Evolutionary conservation across 2,329 filamentous ascomycete genomes (phyloP), one percentile per base, ranked within the genome.

Genomic region (Sarocladium strictum): DNA sequence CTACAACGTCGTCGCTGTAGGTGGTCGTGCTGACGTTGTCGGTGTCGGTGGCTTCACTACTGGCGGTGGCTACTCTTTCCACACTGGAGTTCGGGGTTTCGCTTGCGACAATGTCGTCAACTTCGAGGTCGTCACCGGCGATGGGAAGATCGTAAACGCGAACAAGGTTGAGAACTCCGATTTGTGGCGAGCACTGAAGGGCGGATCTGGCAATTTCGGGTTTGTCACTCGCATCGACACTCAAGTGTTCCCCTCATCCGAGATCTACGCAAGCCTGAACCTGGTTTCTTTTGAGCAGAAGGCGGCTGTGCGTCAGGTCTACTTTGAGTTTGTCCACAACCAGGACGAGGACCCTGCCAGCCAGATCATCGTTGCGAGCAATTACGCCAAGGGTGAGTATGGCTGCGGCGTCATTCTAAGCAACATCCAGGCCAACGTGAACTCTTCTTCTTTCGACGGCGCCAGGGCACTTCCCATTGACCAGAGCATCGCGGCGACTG

Each of bases 141-240:
- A 62, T 23, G 78, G 78, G 1, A 55, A 65, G 15, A 60, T 74
- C 24, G 58, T 78, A 1, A 70, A 64, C 2, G 76, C 75, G 2
- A 72, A 67, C 11, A 65, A 65, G 2, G 64, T 65, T 2, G 58
- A 74, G 29, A 73, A 81, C 55, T 53, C 67, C 0, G 78, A 81
- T 52, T 68, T 83, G 1, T 82, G 76, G 65, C 82, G 77, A 76
- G 79, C 78, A 3, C 66, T 81, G 1, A 68, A 70, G 49, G 77
- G 77, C 17, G 56, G 54, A 21, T 77, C 79, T 1, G 76, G 78
- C 1, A 80, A 73, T 24, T 82, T 78, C 58, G 79, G 73, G 3
- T 67, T 82, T 2, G 75, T 81, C 9, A 66, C 72, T 19, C 76
- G 74, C 12, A 70, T 81, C 63, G 67, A 72, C 0, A 65, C 61